Evolutionary conservation across 2,329 filamentous ascomycete genomes (phyloP), one percentile per base, ranked within the genome.

Genomic region (Decorospora gaudefroyi): DNA sequence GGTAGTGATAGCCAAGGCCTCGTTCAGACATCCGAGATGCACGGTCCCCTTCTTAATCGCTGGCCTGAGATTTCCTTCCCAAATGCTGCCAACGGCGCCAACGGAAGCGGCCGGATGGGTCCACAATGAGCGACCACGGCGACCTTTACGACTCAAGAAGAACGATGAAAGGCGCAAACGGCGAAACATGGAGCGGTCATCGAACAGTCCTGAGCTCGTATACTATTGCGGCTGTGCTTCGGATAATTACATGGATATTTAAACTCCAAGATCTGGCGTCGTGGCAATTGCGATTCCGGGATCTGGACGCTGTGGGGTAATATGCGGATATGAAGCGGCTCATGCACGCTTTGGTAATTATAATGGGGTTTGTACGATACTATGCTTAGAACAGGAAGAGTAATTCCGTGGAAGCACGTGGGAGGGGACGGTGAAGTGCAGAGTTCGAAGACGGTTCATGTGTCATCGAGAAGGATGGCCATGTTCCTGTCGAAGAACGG

Each of bases 31-130:
- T 45, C 55, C 15, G 47, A 50, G n/a, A 48, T 63, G 21, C 60
- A 63, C 13, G 53, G 43, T 6, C 56, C 53, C 27, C 48, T 46
- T 13, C 48, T 46, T 3, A 54, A 50, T 29, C 62, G 62, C 31
- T 70, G 67, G 67, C 67, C 67, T 9, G 53, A 56, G 1, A 57
- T 69, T 26, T 44, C 59, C 4, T 68, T 62, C 37, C 53, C 55
- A 1, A 53, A 57, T 13, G 44, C 48, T 6, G 39, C 55, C 6
- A 67, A 59, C 22, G 38, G 38, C 12, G 21, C 21, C 6, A 23
- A 23, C 10, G 21, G 10, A 10, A 19, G 35, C 41, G 60, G 57
- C 12, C 55, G 59, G 34, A 50, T 54, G 16, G 44, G 48, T 16
- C 55, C 61, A 30, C 43, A 62, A n/a, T 57, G 35, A 43, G 17